These are phyloP conservation scores for Helotiales sp. DNA, from an alignment of 2,329 filamentous ascomycete genomes.

Conservation along the genomic window DNA sequence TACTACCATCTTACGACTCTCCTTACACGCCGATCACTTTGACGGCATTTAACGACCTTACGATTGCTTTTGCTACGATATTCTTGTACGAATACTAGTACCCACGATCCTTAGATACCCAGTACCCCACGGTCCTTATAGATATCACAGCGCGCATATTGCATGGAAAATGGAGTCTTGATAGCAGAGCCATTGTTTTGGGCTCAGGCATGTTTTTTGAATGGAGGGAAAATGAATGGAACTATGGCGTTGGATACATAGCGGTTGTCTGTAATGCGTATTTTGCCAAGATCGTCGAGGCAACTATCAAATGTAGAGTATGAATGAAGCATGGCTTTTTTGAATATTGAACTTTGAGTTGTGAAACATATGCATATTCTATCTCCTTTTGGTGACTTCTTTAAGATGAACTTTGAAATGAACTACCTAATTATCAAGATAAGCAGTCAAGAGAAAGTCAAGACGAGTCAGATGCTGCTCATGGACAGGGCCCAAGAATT, in stretches of 20 bases:
- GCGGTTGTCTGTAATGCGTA: slow-evolving; percentile 11
- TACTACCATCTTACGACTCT: slow-evolving; percentile 23
- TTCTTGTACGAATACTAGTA: slow-evolving; percentile 35
- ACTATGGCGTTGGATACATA: slow-evolving; percentile 14
- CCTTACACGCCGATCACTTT: slow-evolving; percentile 27
- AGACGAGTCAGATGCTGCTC: no score
- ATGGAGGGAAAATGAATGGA: slow-evolving; percentile 3
- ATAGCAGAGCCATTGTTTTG: neutral
- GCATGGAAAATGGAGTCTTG: slow-evolving; percentile 31
- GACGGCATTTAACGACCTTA: slow-evolving; percentile 30
- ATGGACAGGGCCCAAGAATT: no score
- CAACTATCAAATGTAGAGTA: slow-evolving; percentile 3
- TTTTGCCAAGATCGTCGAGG: slow-evolving; percentile 5
- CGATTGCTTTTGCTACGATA: slow-evolving; percentile 31
- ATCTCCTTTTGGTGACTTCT: no score
- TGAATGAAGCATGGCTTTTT: slow-evolving; percentile 1
- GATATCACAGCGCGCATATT: slow-evolving; percentile 28
- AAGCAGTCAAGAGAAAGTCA: no score
- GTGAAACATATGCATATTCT: neutral
- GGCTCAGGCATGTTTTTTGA: slow-evolving; percentile 10
- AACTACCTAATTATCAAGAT: no score
- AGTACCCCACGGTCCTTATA: slow-evolving; percentile 31
- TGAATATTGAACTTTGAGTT: no score
- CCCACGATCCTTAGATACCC: slow-evolving; percentile 23
- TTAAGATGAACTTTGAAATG: neutral